These are phyloP conservation scores for Rosa persica DNA, from an alignment of 306 rosid species.

Conservation along the genomic window DNA sequence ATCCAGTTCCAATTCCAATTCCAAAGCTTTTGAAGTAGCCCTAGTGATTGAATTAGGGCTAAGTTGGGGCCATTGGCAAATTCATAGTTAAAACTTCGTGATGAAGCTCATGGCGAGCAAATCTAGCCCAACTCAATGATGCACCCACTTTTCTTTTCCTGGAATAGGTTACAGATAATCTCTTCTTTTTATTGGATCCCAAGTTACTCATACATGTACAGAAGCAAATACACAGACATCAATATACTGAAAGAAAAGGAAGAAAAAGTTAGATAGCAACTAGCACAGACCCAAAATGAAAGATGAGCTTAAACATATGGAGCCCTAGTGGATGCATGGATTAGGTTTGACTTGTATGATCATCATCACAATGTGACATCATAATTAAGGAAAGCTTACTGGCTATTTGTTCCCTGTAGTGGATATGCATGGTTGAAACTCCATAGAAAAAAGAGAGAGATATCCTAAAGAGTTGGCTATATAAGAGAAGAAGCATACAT, in stretches of 20 bases:
- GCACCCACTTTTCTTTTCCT: not conserved
- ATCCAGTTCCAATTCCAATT: not conserved
- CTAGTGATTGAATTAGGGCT: not conserved
- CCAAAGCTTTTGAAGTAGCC: not conserved
- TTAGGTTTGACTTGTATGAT: conserved; percentile 41
- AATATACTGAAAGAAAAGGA: not conserved
- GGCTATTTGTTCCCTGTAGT: conserved; percentile 27
- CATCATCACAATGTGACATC: conserved; percentile 42
- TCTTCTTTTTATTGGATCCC: not conserved
- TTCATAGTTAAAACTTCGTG: not conserved
- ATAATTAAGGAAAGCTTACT: conserved; percentile 44
- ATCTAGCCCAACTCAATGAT: not conserved
- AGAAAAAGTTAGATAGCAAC: conserved; percentile 14
- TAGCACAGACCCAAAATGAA: conserved; percentile 10
- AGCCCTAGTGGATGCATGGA: conserved; percentile 32
- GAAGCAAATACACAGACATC: not conserved
- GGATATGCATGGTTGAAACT: conserved; percentile 31
- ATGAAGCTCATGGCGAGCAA: not conserved
- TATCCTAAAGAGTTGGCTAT: conserved; percentile 17
- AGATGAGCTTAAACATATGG: conserved; percentile 23
- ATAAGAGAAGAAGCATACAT: conserved; percentile 3
- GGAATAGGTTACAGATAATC: not conserved
- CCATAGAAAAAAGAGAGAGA: conserved; percentile 10
- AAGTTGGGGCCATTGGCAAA: not conserved
- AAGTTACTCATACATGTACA: conserved; percentile 1